phyloP scores from a whole-genome alignment of 2,329 filamentous ascomycete species.

The Scorias spongiosa region DNA sequence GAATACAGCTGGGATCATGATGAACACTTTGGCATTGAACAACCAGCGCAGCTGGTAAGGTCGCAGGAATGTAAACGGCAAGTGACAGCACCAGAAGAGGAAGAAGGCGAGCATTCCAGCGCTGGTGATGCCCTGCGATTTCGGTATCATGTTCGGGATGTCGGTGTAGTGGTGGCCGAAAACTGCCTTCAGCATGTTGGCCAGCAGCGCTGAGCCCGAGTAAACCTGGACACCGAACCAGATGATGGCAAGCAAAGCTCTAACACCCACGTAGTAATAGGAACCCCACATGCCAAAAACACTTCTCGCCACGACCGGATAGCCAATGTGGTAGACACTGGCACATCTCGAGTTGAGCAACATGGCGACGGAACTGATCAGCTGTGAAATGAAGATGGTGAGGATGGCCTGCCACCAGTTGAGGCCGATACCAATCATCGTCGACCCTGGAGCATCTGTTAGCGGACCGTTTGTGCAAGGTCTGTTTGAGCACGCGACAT shows the following conservation, averaged over 20 bases:
- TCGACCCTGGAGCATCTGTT: conserved; percentile 14
- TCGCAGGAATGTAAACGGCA: conserved; percentile 26
- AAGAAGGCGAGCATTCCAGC: conserved; percentile 21
- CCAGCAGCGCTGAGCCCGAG: conserved; percentile 12
- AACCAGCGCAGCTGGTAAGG: conserved; percentile 31
- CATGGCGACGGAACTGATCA: conserved; percentile 29
- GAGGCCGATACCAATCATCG: conserved; percentile 27
- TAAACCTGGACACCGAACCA: conserved; percentile 9
- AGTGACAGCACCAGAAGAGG: conserved; percentile 16
- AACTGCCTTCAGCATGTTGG: conserved; percentile 15
- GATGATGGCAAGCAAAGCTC: conserved; percentile 19
- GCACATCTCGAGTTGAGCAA: conserved; percentile 31
- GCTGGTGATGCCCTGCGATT: conserved; percentile 25
- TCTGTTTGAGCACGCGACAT: background rate
- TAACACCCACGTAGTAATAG: conserved; percentile 28
- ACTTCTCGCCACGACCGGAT: conserved; percentile 23
- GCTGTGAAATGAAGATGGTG: conserved; percentile 29
- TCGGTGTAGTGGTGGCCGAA: conserved; percentile 21
- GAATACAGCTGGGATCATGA: conserved; percentile 36
- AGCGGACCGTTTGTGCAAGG: background rate
- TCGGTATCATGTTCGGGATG: conserved; percentile 25
- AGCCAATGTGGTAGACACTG: conserved; percentile 26
- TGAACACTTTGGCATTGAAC: conserved; percentile 30
- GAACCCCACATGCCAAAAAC: conserved; percentile 29
- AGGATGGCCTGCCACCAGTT: conserved; percentile 32